Percentiles rank a stretch among this genome's conserved stretches.
Conservation (phyloP, 176 grass and related monocot genomes). For the Aegilops sharonensis region DNA sequence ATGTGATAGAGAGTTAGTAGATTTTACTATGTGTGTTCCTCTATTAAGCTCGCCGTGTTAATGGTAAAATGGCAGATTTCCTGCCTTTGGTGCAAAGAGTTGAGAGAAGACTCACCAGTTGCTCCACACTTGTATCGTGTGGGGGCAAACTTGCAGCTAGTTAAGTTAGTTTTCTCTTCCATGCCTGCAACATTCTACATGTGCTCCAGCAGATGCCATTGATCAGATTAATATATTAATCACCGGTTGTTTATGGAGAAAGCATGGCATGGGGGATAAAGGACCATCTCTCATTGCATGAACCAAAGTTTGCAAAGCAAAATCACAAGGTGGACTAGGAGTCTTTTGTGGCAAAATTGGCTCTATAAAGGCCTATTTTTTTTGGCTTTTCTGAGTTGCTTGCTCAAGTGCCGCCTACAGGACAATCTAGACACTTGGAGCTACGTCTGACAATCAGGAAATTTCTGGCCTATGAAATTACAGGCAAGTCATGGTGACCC, state of each 20-base stretch:
- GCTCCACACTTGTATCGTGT: no score
- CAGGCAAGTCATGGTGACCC: no score
- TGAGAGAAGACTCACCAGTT: no score
- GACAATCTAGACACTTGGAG: no score
- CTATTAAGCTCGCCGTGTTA: no score
- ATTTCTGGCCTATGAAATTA: no score
- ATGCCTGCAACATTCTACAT: not conserved
- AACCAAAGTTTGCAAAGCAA: not conserved
- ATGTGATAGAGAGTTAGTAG: not conserved
- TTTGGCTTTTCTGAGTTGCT: not conserved
- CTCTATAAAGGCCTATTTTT: not conserved
- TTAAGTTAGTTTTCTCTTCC: not conserved
- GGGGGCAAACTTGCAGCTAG: no score
- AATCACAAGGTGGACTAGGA: not conserved
- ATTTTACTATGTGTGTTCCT: no score
- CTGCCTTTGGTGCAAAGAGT: no score
- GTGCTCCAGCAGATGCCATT: not conserved
- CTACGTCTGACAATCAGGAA: no score
- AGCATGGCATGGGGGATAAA: not conserved
- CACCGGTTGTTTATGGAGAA: not conserved
- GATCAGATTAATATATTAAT: no score
- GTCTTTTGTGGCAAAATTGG: not conserved
- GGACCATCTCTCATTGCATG: not conserved
- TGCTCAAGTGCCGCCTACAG: not conserved
- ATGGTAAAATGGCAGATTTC: no score